A percentile compares a stretch with the other conserved stretches of the same genome.
These are phyloP conservation scores for Chenopodium album DNA, from an alignment of 148 eudicot genomes.

Conservation along the genomic window DNA sequence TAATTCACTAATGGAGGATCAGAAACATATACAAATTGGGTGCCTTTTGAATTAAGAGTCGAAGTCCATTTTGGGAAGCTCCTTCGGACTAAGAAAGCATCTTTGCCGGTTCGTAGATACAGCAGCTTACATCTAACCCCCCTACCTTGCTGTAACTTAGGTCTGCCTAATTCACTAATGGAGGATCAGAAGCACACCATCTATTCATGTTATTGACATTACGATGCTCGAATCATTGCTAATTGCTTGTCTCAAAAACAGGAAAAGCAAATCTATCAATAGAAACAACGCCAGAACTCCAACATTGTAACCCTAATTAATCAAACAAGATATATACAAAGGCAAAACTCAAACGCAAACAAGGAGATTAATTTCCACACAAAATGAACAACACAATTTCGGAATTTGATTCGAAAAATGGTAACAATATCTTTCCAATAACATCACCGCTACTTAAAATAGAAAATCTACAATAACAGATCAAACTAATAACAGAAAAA, in stretches of 20 bases:
- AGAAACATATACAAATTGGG: neutral
- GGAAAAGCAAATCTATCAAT: neutral
- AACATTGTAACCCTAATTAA: neutral
- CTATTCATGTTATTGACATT: no score
- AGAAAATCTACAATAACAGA: neutral
- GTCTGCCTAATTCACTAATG: no score
- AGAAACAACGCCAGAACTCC: neutral
- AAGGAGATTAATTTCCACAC: no score
- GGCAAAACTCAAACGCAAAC: no score
- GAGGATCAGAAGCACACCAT: neutral
- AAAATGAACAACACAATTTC: no score
- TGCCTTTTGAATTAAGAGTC: neutral
- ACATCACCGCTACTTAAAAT: no score
- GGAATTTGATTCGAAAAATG: no score
- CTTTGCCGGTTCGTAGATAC: neutral
- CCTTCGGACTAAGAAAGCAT: neutral
- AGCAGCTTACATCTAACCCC: neutral
- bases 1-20: no score
- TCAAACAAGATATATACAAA: neutral
- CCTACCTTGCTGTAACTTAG: no score
- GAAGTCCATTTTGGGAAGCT: no score
- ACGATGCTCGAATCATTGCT: neutral
- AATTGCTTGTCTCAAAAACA: neutral
- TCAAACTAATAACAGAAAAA: neutral
- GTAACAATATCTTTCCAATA: no score